phyloP scores from a whole-genome alignment of 2,329 filamentous ascomycete genomes.

The Diaporthe vaccinii region DNA sequence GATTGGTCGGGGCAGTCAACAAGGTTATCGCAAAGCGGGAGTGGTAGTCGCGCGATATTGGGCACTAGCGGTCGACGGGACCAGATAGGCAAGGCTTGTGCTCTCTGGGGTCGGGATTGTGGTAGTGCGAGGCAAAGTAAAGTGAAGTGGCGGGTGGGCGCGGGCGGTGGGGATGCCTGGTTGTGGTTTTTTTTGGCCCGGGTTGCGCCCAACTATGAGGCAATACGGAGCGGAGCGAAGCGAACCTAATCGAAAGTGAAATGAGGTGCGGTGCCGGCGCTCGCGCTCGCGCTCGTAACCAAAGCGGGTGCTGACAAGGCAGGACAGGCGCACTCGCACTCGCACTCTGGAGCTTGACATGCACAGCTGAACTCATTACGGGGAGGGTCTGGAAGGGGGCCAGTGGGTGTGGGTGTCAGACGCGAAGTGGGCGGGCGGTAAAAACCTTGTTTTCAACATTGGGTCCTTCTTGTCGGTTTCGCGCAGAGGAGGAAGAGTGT shows the following conservation, averaged over 20 bases:
- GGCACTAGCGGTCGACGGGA: constrained; percentile 5
- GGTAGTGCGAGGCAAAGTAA: constrained; percentile 15
- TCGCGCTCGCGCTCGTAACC: background rate
- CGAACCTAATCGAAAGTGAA: constrained; percentile 5
- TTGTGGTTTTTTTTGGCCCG: constrained; percentile 22
- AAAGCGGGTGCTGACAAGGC: constrained; percentile 23
- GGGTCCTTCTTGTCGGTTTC: constrained; percentile 46
- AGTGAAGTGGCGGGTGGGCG: constrained; percentile 28
- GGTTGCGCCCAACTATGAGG: constrained; percentile 33
- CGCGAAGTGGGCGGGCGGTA: constrained; percentile 31
- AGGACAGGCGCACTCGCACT: constrained; percentile 21
- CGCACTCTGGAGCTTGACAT: background rate
- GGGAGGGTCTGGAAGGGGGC: background rate
- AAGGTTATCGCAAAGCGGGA: constrained; percentile 18
- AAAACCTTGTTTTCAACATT: constrained; percentile 48
- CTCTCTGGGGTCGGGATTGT: constrained; percentile 8
- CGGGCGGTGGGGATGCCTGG: constrained; percentile 12
- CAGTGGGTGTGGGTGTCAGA: constrained; percentile 16
- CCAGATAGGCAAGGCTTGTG: constrained; percentile 23
- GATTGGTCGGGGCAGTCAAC: constrained; percentile 26
- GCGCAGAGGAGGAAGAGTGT: constrained; percentile 47
- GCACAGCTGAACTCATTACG: background rate
- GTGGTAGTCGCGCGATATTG: constrained; percentile 13
- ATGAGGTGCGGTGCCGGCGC: constrained; percentile 10
- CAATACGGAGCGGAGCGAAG: constrained; percentile 30